phyloP scores from a whole-genome alignment of 192 early-diverging fungal genomes.

The Umbelopsis ramanniana region DNA sequence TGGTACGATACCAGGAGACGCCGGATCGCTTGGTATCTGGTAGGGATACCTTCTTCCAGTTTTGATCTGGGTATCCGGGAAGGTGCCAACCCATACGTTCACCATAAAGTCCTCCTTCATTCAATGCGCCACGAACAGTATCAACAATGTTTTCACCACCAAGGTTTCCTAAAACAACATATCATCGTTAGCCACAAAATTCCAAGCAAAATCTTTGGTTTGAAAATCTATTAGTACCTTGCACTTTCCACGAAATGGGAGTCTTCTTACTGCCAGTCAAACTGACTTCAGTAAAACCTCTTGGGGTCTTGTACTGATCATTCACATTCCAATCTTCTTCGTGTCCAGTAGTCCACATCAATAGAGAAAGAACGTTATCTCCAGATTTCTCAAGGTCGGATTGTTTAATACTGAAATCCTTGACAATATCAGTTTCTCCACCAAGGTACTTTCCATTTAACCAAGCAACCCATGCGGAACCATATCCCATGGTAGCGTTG shows the following conservation, averaged over 20 bases:
- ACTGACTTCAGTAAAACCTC: slow-evolving; percentile 6
- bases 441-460: slow-evolving; percentile 25
- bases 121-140: slow-evolving; percentile 14
- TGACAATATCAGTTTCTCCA: background rate
- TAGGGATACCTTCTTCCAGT: background rate
- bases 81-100: slow-evolving; percentile 25
- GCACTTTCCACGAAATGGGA: slow-evolving; percentile 25
- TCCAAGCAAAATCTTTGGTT: too few relatives aligned
- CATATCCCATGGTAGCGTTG: background rate
- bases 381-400: background rate
- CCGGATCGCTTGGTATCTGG: slow-evolving; percentile 2
- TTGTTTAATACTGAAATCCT: background rate
- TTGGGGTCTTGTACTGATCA: slow-evolving; percentile 14
- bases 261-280: slow-evolving; percentile 13
- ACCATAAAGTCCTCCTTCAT: slow-evolving; percentile 28
- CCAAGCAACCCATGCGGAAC: slow-evolving; percentile 21
- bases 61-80: slow-evolving; percentile 15
- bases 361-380: slow-evolving; percentile 18
- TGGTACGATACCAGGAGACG: slow-evolving; percentile 27
- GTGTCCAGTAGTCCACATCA: slow-evolving; percentile 20
- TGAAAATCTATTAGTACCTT: background rate
- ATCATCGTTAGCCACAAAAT: too few relatives aligned
- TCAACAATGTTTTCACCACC: slow-evolving; percentile 27
- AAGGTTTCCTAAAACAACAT: slow-evolving; percentile 2
- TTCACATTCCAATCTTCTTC: slow-evolving; percentile 6